These are phyloP conservation scores for Prunus mongolica DNA, from an alignment of 306 rosid genomes.

Conservation along the genomic window DNA sequence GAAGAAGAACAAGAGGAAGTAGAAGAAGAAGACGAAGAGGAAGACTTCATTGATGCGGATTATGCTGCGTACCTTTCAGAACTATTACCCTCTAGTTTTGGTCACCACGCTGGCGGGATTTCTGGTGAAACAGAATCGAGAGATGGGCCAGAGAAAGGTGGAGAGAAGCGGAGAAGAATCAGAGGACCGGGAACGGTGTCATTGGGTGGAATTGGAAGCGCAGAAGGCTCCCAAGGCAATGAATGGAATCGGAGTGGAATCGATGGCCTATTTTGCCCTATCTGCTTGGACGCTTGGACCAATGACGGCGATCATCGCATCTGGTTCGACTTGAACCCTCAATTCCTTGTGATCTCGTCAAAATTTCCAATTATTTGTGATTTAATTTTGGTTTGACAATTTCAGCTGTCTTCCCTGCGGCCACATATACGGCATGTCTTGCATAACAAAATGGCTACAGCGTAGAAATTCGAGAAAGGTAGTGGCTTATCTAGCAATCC, in stretches of 20 bases:
- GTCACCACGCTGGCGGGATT: background rate
- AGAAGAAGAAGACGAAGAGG: background rate
- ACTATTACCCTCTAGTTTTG: background rate
- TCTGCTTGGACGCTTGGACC: conserved; percentile 85
- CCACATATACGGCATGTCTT: conserved; percentile 52
- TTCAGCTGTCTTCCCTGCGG: conserved; percentile 53
- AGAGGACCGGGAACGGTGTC: conserved; percentile 46
- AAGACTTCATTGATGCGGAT: background rate
- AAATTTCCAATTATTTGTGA: background rate
- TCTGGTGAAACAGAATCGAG: conserved; percentile 15
- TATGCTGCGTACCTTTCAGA: background rate
- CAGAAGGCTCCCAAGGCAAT: conserved; percentile 37
- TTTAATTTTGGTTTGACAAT: background rate
- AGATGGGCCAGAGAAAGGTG: conserved; percentile 30
- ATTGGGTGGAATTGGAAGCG: conserved; percentile 11
- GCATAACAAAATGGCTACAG: conserved; percentile 4
- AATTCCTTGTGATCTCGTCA: no score
- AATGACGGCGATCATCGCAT: conserved; percentile 58
- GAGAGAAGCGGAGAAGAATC: conserved; percentile 58
- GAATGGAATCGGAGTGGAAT: conserved; percentile 45
- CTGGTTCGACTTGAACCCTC: conserved; percentile 38
- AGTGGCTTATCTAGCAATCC: background rate
- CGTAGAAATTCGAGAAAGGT: conserved; percentile 58
- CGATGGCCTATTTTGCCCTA: conserved; percentile 73
- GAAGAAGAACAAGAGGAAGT: background rate